Percentiles rank a stretch among this genome's conserved stretches.
phyloP scores from a whole-genome alignment of 2,329 filamentous ascomycete genomes.

The Westerdykella ornata region DNA sequence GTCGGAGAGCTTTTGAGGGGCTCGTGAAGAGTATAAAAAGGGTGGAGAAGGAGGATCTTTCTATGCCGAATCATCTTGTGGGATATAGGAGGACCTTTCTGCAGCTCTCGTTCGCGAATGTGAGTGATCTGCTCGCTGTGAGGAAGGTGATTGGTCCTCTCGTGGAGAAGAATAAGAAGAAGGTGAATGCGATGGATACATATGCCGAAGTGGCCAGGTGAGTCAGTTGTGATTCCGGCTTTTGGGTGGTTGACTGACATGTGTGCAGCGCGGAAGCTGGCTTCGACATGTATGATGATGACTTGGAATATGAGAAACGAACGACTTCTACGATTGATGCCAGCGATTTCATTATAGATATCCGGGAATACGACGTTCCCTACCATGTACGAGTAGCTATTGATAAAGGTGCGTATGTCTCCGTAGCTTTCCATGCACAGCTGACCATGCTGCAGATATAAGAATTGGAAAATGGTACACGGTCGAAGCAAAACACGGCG shows the following conservation, averaged over 20 bases:
- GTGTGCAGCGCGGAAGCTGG: constrained; percentile 60
- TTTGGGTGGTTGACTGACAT: constrained; percentile 12
- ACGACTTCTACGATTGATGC: constrained; percentile 75
- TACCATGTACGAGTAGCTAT: constrained; percentile 99
- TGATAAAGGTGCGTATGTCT: constrained; percentile 60
- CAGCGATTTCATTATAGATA: constrained; percentile 96
- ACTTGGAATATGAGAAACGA: constrained; percentile 75
- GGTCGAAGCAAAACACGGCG: constrained; percentile 87
- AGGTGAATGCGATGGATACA: constrained; percentile 93
- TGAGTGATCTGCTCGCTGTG: constrained; percentile 77
- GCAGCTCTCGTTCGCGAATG: constrained; percentile 80
- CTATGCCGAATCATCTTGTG: constrained; percentile 90
- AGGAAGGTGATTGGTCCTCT: constrained; percentile 79
- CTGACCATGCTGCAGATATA: constrained; percentile 57
- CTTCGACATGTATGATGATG: constrained; percentile 92
- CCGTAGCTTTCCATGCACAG: background rate
- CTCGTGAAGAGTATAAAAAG: constrained; percentile 70
- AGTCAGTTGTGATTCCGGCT: constrained; percentile 30
- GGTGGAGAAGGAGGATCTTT: constrained; percentile 86
- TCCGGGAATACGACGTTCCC: constrained; percentile 97
- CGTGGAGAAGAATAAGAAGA: constrained; percentile 94
- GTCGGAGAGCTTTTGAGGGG: constrained; percentile 70
- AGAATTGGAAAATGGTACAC: constrained; percentile 96
- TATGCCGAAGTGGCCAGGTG: constrained; percentile 93
- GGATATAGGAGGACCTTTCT: constrained; percentile 86